Evolutionary conservation across 371 early-diverging fungal genomes (phyloP), one percentile per base, ranked within the genome.

Genomic region (Circinella minor): DNA sequence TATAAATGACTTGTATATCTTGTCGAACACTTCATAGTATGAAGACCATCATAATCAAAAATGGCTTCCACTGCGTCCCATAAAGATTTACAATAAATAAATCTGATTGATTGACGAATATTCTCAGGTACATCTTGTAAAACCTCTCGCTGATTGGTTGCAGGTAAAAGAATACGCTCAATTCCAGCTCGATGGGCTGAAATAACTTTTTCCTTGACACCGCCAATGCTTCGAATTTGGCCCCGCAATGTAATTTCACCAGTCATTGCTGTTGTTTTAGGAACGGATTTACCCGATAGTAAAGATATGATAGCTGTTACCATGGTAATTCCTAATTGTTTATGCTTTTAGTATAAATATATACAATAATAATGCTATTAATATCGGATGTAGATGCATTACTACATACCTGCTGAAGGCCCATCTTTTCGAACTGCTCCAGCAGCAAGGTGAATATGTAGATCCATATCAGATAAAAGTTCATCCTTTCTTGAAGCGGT

Each of bases 211-310:
- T 96, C 96, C 77, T 92, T 91, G 74, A 96, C 90, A 9, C 96
- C 95, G 1, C 96, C 96, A 8, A 96, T 94, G 11, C 94, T 93
- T 34, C 92, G 82, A 2, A 96, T 93, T 65, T 88, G 84, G 3
- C 96, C 96, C 3, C 93, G 86, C 9, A 95, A 81, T 0, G 94
- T 93, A 34, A 96, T 84, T 78, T 96, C 96, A n/a, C 96, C 96
- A 9, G 96, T 95, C 93, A 94, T 93, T 14, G 92, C 92, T 0
- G 82, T 83, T 36, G 82, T 82, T 7, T 74, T 66, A 3, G 90
- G 82, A 0, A 93, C 88, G 14, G 81, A 70, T 51, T 72, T 74
- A 37, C 82, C 85, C 6, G 89, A 84, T 61, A 94, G 85, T 59
- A 93, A 76, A 14, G 94, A 94, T 0, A 95, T 87, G 17, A 96